Percentiles rank a stretch among this genome's conserved stretches.
These are phyloP conservation scores for Xerocomus alliaceus DNA, from an alignment of 1,284 basidiomycete genomes.

Conservation along the genomic window DNA sequence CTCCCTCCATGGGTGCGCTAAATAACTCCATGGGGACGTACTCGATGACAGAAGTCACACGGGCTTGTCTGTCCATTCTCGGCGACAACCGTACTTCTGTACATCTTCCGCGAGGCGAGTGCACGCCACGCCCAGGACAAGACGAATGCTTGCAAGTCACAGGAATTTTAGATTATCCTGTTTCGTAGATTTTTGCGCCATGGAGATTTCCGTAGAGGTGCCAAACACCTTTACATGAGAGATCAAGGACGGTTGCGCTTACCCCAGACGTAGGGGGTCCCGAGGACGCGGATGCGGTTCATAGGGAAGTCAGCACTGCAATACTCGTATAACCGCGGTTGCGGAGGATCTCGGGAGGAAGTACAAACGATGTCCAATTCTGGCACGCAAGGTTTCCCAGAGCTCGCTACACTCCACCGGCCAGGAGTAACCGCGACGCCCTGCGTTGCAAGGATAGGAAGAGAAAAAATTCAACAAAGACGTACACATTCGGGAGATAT, in stretches of 20 bases:
- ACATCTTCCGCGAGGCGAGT: no score
- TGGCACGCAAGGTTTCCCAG: neutral
- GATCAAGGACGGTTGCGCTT: neutral
- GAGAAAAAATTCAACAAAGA: neutral
- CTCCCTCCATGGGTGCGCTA: neutral
- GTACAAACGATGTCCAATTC: neutral
- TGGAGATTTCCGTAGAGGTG: constrained; percentile 3
- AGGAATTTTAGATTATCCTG: no score
- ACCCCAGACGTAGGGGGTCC: constrained; percentile 5
- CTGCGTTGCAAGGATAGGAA: neutral
- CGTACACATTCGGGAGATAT: constrained; percentile 1
- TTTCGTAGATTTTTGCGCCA: no score
- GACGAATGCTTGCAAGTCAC: no score
- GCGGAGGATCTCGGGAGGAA: constrained; percentile 3
- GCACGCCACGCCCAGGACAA: no score
- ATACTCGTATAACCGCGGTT: neutral
- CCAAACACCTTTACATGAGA: neutral
- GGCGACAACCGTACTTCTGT: no score
- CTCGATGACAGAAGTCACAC: no score
- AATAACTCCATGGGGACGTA: constrained; percentile 2
- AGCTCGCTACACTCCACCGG: neutral
- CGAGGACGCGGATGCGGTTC: neutral
- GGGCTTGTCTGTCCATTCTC: no score
- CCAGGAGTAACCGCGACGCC: no score
- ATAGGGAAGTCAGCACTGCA: neutral